phyloP scores from a whole-genome alignment of 2,329 filamentous ascomycete genomes.

The Cercospora zeae-maydis region DNA sequence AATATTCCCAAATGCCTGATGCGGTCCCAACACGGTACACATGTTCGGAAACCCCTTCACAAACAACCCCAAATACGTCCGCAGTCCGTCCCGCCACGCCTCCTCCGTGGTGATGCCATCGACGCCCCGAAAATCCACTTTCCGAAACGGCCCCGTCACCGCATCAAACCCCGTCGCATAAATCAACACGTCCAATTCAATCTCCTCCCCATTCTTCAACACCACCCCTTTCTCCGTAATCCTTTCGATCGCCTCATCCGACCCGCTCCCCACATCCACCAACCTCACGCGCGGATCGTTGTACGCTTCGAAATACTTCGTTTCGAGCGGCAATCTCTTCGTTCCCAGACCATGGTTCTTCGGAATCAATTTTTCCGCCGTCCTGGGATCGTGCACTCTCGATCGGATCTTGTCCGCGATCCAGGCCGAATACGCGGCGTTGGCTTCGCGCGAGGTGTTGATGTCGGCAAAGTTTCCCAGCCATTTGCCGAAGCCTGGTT shows the following conservation, averaged over 20 bases:
- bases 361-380: slow-evolving; percentile 54
- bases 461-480: slow-evolving; percentile 44
- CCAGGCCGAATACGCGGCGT: slow-evolving; percentile 44
- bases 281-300: slow-evolving; percentile 47
- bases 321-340: slow-evolving; percentile 41
- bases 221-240: slow-evolving; percentile 44
- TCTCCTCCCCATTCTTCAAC: slow-evolving; percentile 36
- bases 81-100: slow-evolving; percentile 37
- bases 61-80: slow-evolving; percentile 38
- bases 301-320: slow-evolving; percentile 50
- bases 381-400: slow-evolving; percentile 43
- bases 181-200: slow-evolving; percentile 40
- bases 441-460: slow-evolving; percentile 36
- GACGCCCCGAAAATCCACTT: slow-evolving; percentile 32
- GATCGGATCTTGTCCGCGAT: slow-evolving; percentile 45
- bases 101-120: slow-evolving; percentile 32
- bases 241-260: slow-evolving; percentile 39
- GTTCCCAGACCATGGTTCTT: slow-evolving; percentile 39
- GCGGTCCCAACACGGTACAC: slow-evolving; percentile 40
- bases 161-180: slow-evolving; percentile 43
- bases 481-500: slow-evolving; percentile 41
- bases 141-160: slow-evolving; percentile 27
- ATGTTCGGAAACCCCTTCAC: slow-evolving; percentile 34
- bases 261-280: slow-evolving; percentile 43
- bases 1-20: slow-evolving; percentile 42